phyloP scores from a whole-genome alignment of 2,329 filamentous ascomycete species.

The Xylariales sp. region DNA sequence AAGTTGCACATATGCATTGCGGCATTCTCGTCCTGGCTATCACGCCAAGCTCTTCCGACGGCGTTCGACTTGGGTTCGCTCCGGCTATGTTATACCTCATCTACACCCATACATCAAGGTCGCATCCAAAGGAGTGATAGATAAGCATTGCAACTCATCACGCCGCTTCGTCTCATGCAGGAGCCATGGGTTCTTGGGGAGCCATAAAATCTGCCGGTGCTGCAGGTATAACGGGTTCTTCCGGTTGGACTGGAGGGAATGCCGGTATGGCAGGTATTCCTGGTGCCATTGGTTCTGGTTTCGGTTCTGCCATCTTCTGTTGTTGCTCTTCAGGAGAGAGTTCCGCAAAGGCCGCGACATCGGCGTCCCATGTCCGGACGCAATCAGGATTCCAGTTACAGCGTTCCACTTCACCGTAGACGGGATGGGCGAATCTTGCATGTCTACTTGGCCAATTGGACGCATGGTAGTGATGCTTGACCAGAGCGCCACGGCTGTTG shows the following conservation, averaged over 20 bases:
- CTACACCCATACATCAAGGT: no score
- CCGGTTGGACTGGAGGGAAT: background rate
- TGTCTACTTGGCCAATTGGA: conserved; percentile 66
- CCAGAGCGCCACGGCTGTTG: conserved; percentile 58
- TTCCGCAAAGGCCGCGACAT: conserved; percentile 55
- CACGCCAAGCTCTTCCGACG: no score
- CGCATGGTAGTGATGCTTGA: conserved; percentile 72
- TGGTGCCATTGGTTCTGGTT: conserved; percentile 24
- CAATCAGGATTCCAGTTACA: conserved; percentile 67
- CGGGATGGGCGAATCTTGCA: conserved; percentile 61
- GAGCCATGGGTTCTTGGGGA: no score
- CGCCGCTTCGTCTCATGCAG: no score
- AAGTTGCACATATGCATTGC: no score
- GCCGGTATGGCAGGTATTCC: conserved; percentile 5
- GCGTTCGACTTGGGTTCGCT: no score
- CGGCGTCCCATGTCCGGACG: conserved; percentile 60
- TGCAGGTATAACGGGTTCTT: background rate
- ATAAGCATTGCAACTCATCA: no score
- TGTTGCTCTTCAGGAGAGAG: conserved; percentile 54
- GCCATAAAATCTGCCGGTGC: no score
- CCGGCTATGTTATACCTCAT: no score
- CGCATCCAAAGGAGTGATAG: no score
- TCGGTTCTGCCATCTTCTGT: conserved; percentile 38
- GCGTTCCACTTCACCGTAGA: conserved; percentile 64
- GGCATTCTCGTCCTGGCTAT: no score